A percentile compares a stretch with the other conserved stretches of the same genome.
These are phyloP conservation scores for Penicillium chermesinum DNA, from an alignment of 495 filamentous ascomycete species.

Conservation along the genomic window DNA sequence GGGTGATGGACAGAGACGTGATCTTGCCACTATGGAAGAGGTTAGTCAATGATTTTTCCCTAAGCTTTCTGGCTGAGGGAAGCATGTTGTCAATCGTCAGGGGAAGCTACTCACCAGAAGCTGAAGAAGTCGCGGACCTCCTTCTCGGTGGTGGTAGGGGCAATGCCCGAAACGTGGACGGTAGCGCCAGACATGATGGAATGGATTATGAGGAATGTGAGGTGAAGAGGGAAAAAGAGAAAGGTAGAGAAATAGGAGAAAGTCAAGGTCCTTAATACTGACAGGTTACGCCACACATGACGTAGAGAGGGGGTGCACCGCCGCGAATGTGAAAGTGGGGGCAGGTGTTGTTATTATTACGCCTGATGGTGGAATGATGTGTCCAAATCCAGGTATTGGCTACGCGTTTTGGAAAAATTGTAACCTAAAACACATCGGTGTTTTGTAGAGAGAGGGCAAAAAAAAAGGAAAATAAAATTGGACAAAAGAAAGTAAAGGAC, in stretches of 20 bases:
- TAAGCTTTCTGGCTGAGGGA: too few relatives aligned
- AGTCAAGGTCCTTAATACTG: slow-evolving; percentile 17
- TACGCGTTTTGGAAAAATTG: too few relatives aligned
- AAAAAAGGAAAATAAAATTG: background rate
- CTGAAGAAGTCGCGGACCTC: slow-evolving; percentile 96
- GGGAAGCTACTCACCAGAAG: slow-evolving; percentile 71
- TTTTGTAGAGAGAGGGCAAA: too few relatives aligned
- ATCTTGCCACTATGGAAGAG: slow-evolving; percentile 76
- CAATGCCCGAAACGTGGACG: slow-evolving; percentile 72
- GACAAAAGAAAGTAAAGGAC: background rate
- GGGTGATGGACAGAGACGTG: slow-evolving; percentile 67
- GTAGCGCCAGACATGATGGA: slow-evolving; percentile 45
- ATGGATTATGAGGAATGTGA: background rate
- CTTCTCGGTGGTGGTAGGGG: slow-evolving; percentile 71
- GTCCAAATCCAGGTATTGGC: too few relatives aligned
- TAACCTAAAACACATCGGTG: too few relatives aligned
- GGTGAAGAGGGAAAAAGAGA: background rate
- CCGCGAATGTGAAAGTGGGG: slow-evolving; percentile 5
- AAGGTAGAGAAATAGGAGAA: slow-evolving; percentile 2
- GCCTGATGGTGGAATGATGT: too few relatives aligned
- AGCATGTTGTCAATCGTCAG: too few relatives aligned
- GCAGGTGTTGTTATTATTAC: background rate
- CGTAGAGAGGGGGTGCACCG: slow-evolving; percentile 28
- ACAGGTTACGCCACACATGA: slow-evolving; percentile 24
- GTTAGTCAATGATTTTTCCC: too few relatives aligned